phyloP scores from a whole-genome alignment of 345 rosid genomes.

The Geranium brycei region DNA sequence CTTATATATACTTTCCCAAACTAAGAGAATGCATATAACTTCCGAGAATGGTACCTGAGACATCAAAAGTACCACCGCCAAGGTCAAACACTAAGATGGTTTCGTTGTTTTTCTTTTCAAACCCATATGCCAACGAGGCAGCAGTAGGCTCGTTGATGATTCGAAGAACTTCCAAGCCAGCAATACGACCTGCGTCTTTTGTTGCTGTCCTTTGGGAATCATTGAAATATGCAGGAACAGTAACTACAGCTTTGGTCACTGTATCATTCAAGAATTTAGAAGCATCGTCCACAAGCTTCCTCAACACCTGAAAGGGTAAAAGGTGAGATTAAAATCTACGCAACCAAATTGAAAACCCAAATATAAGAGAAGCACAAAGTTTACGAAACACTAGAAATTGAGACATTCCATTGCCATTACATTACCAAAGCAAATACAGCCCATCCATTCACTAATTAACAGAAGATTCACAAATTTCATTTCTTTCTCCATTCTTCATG shows the following conservation, averaged over 20 bases:
- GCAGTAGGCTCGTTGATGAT: slow-evolving; percentile 99
- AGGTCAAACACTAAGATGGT: slow-evolving; percentile 44
- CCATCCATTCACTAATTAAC: too few species aligned
- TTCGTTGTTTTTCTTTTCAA: slow-evolving; percentile 86
- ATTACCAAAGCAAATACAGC: too few species aligned
- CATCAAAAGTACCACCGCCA: slow-evolving; percentile 74
- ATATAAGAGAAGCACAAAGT: too few species aligned
- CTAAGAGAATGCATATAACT: too few species aligned
- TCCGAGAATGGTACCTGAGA: slow-evolving; percentile 48
- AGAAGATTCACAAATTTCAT: too few species aligned
- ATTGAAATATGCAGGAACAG: slow-evolving; percentile 77
- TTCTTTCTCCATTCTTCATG: too few species aligned
- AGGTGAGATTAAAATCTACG: background rate
- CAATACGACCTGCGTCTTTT: slow-evolving; percentile 89
- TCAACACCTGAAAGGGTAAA: slow-evolving; percentile 49
- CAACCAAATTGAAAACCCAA: background rate
- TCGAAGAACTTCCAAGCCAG: slow-evolving; percentile 75
- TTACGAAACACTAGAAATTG: background rate
- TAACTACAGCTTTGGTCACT: slow-evolving; percentile 69
- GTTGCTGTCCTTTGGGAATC: slow-evolving; percentile 94
- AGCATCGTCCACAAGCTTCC: slow-evolving; percentile 95
- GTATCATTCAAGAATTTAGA: slow-evolving; percentile 70
- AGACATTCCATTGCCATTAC: too few species aligned
- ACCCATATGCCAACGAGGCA: slow-evolving; percentile 94
- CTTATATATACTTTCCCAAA: background rate